phyloP scores from a whole-genome alignment of 768 basidiomycete genomes.

The Xerocomellus dryophilus region DNA sequence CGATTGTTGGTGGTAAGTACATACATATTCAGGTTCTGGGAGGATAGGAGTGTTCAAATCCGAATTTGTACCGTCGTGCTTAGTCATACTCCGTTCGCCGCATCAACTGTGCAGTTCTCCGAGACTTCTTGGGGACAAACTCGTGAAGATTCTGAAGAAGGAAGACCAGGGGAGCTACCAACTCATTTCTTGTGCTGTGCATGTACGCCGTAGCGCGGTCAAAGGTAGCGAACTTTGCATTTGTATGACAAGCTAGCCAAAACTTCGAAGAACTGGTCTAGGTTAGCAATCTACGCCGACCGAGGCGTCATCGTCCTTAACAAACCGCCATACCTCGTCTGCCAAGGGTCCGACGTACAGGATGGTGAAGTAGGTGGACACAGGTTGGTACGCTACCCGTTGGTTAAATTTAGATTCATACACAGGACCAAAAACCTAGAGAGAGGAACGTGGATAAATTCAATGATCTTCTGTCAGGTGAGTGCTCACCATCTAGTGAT shows the following conservation, averaged over 20 bases:
- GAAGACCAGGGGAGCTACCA: neutral
- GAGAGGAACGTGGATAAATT: conserved; percentile 34
- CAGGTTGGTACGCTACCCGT: conserved; percentile 1
- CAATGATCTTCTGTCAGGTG: conserved; percentile 37
- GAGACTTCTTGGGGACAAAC: neutral
- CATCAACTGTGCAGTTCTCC: neutral
- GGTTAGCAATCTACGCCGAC: conserved; percentile 50
- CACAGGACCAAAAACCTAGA: conserved; percentile 17
- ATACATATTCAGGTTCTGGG: no score
- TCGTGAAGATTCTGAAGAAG: no score
- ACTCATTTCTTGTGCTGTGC: neutral
- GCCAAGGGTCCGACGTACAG: conserved; percentile 41
- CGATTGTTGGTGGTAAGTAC: no score
- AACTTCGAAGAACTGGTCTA: conserved; percentile 31
- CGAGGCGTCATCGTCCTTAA: conserved; percentile 52
- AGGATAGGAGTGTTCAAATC: neutral
- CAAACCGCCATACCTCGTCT: conserved; percentile 58
- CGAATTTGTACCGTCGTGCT: neutral
- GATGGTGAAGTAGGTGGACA: conserved; percentile 19
- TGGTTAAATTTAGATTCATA: conserved; percentile 1
- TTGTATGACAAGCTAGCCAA: neutral
- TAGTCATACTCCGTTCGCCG: conserved; percentile 4
- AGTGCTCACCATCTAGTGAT: conserved; percentile 12
- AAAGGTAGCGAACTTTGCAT: conserved; percentile 17
- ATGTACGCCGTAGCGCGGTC: conserved; percentile 22